These are phyloP conservation scores for Amylocarpus encephaloides DNA, from an alignment of 2,329 filamentous ascomycete species.

Conservation along the genomic window DNA sequence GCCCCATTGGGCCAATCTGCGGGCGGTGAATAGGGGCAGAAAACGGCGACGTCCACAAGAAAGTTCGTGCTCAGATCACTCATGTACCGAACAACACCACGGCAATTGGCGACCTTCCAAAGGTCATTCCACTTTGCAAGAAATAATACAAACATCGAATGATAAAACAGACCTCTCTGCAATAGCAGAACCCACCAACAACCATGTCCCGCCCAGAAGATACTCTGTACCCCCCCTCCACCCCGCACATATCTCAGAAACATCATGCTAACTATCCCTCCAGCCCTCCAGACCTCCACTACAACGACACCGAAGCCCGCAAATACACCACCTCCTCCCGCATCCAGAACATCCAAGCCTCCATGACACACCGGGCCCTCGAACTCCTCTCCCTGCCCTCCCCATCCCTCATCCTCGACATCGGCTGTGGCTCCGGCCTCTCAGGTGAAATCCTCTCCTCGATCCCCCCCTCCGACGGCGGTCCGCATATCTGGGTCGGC, in stretches of 20 bases:
- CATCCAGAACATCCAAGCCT: constrained; percentile 90
- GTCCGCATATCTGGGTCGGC: constrained; percentile 92
- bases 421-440: constrained; percentile 93
- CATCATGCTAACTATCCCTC: neutral
- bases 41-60: constrained; percentile 13
- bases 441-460: constrained; percentile 87
- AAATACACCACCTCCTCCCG: constrained; percentile 97
- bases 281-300: constrained; percentile 93
- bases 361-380: constrained; percentile 90
- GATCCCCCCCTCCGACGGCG: constrained; percentile 62
- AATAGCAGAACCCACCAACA: constrained; percentile 28
- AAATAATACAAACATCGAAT: constrained; percentile 1
- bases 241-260: constrained; percentile 10
- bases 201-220: constrained; percentile 97
- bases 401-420: constrained; percentile 85
- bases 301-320: constrained; percentile 89
- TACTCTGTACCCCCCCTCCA: constrained; percentile 56
- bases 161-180: constrained; percentile 15
- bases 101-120: too few species aligned
- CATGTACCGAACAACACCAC: neutral
- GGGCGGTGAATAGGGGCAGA: constrained; percentile 9
- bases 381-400: constrained; percentile 75
- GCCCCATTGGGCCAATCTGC: neutral
- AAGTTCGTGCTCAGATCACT: constrained; percentile 9
- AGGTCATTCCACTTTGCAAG: neutral